Base-by-base conservation (phyloP, 2,329 filamentous ascomycete genomes). In the Ascochyta rabiei region DNA sequence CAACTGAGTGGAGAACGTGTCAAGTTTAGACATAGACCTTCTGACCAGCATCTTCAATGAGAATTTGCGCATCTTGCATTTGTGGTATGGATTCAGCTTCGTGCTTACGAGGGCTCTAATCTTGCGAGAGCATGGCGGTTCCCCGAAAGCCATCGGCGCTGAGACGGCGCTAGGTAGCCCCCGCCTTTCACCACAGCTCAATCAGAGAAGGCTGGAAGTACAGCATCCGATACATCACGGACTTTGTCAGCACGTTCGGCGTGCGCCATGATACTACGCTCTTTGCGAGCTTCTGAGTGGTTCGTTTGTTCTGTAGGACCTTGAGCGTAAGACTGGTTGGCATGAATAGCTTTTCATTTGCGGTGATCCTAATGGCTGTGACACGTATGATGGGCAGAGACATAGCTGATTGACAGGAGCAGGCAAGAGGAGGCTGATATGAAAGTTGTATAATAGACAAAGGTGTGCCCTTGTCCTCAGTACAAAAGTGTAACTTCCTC, bases 121-220 rank as follows among this genome's bases (percentile, higher is more conserved):
- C 7, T 15, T 45, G 23, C 34, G 40, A 49, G 6, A n/a, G 18
- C 8, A n/a, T 28, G 33, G 8, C 16, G 40, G 21, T 37, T 31
- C 23, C 15, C 44, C 35, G 45, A 49, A 45, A 43, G 28, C 28
- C 18, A 31, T 45, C 35, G 35, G 51, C 13, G 23, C 39, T 51
- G 21, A 18, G 44, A n/a, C 28, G 19, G 24, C 40, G 23, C 44
- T 38, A 37, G 31, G 45, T n/a, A n/a, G n/a, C 13, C 26, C 46
- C 41, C 41, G n/a, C 46, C 35, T 46, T 37, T 38, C 30, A 35
- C 31, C n/a, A 13, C 30, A 33, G 12, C 9, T 9, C 9, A 24
- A 9, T 7, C 26, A 10, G 26, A 10, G 26, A 7, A 28, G 9
- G 26, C 26, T 28, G 26, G 9, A 10, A 28, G 26, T n/a, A 33